These are phyloP conservation scores for Microdochium paspali DNA, from an alignment of 2,329 filamentous ascomycete species.

Conservation along the genomic window DNA sequence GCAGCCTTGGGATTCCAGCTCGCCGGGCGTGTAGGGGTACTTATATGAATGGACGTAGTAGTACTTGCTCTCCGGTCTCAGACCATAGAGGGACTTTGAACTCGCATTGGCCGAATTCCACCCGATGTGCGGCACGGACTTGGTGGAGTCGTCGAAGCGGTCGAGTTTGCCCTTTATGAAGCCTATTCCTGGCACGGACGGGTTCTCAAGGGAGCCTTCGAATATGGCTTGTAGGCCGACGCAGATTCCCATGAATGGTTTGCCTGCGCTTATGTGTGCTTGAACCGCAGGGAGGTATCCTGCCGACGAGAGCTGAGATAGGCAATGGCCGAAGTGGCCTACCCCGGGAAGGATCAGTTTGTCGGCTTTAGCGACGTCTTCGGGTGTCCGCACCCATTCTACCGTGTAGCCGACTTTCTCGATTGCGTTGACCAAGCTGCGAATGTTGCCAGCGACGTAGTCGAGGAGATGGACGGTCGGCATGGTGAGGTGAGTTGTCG, in stretches of 20 bases:
- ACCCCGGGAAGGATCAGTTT: slow-evolving; percentile 94
- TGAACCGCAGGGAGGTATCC: slow-evolving; percentile 78
- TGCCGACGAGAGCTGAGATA: slow-evolving; percentile 71
- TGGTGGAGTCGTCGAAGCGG: slow-evolving; percentile 67
- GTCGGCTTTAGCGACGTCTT: slow-evolving; percentile 79
- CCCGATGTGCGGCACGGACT: slow-evolving; percentile 96
- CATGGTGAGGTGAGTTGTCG: slow-evolving; percentile 39
- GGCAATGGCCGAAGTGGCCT: slow-evolving; percentile 94
- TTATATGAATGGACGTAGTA: slow-evolving; percentile 98
- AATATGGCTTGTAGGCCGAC: slow-evolving; percentile 91
- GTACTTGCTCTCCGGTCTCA: slow-evolving; percentile 80
- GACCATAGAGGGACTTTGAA: slow-evolving; percentile 57
- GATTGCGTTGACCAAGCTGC: slow-evolving; percentile 93
- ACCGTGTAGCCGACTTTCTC: slow-evolving; percentile 91
- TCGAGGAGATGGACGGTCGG: slow-evolving; percentile 70
- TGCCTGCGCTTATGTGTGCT: slow-evolving; percentile 78
- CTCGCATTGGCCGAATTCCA: slow-evolving; percentile 83
- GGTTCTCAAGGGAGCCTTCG: slow-evolving; percentile 72
- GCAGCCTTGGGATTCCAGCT: slow-evolving; percentile 78
- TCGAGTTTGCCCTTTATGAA: slow-evolving; percentile 62
- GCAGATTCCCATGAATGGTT: slow-evolving; percentile 97
- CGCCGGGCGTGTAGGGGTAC: slow-evolving; percentile 61
- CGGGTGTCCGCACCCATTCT: slow-evolving; percentile 80
- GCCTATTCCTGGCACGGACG: slow-evolving; percentile 62
- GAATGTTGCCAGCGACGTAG: slow-evolving; percentile 94